These are phyloP conservation scores for Leptographium radiaticola DNA, from an alignment of 2,329 filamentous ascomycete genomes.

Conservation along the genomic window DNA sequence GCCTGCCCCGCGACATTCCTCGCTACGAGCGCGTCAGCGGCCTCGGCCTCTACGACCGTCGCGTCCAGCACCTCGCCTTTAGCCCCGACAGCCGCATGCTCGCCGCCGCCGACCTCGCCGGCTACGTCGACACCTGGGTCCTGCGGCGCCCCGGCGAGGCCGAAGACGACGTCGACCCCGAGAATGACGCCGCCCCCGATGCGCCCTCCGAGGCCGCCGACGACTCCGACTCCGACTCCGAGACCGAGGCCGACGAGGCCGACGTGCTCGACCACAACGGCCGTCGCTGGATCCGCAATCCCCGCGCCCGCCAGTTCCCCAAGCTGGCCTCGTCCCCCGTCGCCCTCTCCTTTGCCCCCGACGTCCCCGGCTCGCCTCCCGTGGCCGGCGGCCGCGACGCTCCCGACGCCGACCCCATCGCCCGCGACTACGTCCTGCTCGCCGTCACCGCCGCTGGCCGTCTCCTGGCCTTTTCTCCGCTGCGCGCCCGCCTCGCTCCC, in stretches of 20 bases:
- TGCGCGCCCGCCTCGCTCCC: constrained; percentile 62
- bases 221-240: constrained; percentile 28
- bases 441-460: constrained; percentile 44
- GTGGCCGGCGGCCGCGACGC: constrained; percentile 5
- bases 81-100: constrained; percentile 69
- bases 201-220: constrained; percentile 16
- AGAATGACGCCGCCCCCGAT: no score
- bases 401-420: constrained; percentile 3
- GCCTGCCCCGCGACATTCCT: constrained; percentile 30
- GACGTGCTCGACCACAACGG: background rate
- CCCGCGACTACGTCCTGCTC: constrained; percentile 38
- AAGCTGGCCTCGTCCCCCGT: constrained; percentile 52
- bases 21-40: constrained; percentile 48
- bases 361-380: constrained; percentile 21
- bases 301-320: constrained; percentile 54
- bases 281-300: constrained; percentile 57
- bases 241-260: background rate
- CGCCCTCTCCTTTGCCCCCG: constrained; percentile 53
- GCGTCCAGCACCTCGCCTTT: constrained; percentile 62
- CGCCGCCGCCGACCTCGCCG: constrained; percentile 67
- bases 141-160: constrained; percentile 39
- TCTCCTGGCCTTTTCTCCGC: constrained; percentile 66
- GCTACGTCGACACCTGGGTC: constrained; percentile 79
- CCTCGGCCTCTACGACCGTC: constrained; percentile 63
- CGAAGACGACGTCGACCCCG: constrained; percentile 14